Conservation (phyloP, 2,329 filamentous ascomycete genomes). For the Claviceps pusilla region DNA sequence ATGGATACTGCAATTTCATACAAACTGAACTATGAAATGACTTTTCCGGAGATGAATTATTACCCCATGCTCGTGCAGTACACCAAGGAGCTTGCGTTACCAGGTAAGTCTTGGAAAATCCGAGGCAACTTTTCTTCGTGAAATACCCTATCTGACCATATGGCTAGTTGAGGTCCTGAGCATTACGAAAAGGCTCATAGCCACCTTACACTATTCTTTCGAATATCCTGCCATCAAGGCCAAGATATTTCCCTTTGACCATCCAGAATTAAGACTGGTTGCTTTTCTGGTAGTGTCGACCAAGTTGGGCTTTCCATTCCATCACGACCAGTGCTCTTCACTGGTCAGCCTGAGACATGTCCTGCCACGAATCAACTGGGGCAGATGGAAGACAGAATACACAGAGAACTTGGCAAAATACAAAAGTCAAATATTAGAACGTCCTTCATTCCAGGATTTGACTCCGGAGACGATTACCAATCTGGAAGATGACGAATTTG, state of each 20-base stretch:
- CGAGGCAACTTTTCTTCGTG: too few relatives aligned
- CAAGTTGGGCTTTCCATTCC: slow-evolving; percentile 68
- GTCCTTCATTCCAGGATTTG: slow-evolving; percentile 32
- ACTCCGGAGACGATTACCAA: slow-evolving; percentile 46
- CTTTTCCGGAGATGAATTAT: slow-evolving; percentile 58
- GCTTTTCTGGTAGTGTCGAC: slow-evolving; percentile 57
- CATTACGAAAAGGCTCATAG: slow-evolving; percentile 29
- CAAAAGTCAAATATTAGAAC: slow-evolving; percentile 3
- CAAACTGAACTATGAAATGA: slow-evolving; percentile 50
- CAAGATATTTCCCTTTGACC: slow-evolving; percentile 34
- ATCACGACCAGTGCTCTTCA: slow-evolving; percentile 32
- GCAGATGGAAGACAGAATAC: slow-evolving; percentile 43
- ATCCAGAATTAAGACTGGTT: slow-evolving; percentile 63
- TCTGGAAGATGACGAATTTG: slow-evolving; percentile 45
- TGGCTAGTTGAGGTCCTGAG: slow-evolving; percentile 37
- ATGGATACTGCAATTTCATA: slow-evolving; percentile 50
- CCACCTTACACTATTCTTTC: slow-evolving; percentile 34
- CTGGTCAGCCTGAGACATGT: neutral
- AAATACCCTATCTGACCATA: slow-evolving; percentile 13
- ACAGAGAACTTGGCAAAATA: slow-evolving; percentile 16
- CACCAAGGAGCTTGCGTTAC: slow-evolving; percentile 57
- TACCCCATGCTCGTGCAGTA: slow-evolving; percentile 54
- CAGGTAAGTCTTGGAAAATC: slow-evolving; percentile 35
- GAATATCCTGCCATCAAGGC: slow-evolving; percentile 34
- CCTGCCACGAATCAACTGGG: slow-evolving; percentile 49